Evolutionary conservation across 1,284 basidiomycete species (phyloP).

Genomic region (Hymenochaete sp.): DNA sequence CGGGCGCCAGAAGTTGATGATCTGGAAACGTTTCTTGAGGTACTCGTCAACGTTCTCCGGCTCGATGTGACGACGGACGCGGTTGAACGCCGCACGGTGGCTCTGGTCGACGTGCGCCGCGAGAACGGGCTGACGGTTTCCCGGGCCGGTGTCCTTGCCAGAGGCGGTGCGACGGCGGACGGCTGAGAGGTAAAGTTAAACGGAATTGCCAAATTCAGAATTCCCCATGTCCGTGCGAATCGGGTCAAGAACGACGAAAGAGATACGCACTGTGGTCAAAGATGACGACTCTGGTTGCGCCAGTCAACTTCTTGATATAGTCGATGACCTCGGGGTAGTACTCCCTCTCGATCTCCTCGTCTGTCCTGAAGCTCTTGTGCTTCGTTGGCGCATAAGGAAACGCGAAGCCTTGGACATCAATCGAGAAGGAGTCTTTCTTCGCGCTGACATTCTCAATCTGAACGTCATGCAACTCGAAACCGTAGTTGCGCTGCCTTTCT

Average conservation of each 20-base stretch:
- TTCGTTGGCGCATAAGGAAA: conserved; percentile 6
- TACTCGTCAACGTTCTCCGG: conserved; percentile 35
- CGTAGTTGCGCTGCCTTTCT: conserved; percentile 10
- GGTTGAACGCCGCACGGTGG: conserved; percentile 35
- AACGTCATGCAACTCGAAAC: conserved; percentile 23
- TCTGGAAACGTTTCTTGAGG: conserved; percentile 42
- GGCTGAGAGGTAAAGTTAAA: neutral
- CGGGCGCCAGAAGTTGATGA: conserved; percentile 51
- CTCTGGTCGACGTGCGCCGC: conserved; percentile 54
- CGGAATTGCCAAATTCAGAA: too few species aligned
- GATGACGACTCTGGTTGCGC: conserved; percentile 24
- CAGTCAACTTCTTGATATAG: conserved; percentile 24
- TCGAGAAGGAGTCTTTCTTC: conserved; percentile 16
- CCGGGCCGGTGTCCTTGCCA: neutral
- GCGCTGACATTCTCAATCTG: conserved; percentile 36
- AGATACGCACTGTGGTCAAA: conserved; percentile 24
- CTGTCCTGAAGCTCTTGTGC: conserved; percentile 11
- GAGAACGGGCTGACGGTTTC: conserved; percentile 7
- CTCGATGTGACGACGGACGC: conserved; percentile 46
- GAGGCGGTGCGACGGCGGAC: neutral
- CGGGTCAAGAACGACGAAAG: conserved; percentile 17
- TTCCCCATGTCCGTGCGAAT: neutral
- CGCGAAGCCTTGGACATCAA: conserved; percentile 21
- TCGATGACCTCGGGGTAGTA: conserved; percentile 25
- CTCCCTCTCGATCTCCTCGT: conserved; percentile 21